phyloP scores from a whole-genome alignment of 164 flowering plant genomes.

The Euptelea pleiosperma region DNA sequence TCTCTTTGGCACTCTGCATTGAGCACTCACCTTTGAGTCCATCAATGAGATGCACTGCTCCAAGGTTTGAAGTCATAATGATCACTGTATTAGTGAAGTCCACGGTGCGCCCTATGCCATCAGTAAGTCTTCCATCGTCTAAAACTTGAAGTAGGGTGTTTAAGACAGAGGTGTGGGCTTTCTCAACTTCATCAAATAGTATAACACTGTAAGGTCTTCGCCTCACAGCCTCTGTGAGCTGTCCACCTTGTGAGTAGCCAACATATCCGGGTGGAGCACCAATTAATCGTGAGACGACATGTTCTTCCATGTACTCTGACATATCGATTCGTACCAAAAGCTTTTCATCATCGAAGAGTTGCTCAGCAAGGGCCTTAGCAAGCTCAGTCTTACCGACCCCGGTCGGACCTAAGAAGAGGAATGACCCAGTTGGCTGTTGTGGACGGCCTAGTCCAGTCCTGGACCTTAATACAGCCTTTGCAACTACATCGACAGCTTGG shows the following conservation, averaged over 20 bases:
- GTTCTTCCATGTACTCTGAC: no score
- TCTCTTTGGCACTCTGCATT: slow-evolving; percentile 56
- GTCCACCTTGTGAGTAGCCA: slow-evolving; percentile 95
- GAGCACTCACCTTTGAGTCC: no score
- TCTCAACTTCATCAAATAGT: slow-evolving; percentile 82
- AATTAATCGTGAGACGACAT: no score
- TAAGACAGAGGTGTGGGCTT: slow-evolving; percentile 78
- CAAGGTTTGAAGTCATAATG: no score
- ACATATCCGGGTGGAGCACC: slow-evolving; percentile 97
- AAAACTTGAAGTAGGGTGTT: slow-evolving; percentile 85
- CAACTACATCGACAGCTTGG: no score
- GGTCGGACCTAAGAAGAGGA: no score
- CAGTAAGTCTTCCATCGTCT: slow-evolving; percentile 89
- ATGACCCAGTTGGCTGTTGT: slow-evolving; percentile 85
- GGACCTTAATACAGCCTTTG: no score
- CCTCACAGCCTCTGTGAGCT: slow-evolving; percentile 89
- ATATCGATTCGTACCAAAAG: no score
- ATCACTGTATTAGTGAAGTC: slow-evolving; percentile 81
- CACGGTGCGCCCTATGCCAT: slow-evolving; percentile 86
- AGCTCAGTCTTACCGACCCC: no score
- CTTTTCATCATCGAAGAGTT: no score
- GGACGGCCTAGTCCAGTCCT: slow-evolving; percentile 78
- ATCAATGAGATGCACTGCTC: no score
- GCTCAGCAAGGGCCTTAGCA: no score
- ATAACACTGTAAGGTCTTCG: slow-evolving; percentile 84